Evolutionary conservation across 176 grass and related monocot genomes (phyloP).

Genomic region (Pontederia crassipes): DNA sequence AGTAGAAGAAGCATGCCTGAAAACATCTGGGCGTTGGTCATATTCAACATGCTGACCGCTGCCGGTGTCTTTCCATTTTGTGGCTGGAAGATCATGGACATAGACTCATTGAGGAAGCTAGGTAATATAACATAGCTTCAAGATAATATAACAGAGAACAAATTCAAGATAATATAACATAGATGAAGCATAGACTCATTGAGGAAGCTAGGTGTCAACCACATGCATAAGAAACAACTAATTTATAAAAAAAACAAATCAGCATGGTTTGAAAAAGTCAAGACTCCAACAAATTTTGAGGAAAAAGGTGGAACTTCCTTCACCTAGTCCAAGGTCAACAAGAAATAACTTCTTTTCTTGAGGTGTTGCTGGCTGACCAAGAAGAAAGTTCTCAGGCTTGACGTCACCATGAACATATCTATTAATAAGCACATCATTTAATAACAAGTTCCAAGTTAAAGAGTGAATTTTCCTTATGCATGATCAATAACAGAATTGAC

Average conservation of each 20-base stretch:
- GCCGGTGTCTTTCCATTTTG: constrained; percentile 52
- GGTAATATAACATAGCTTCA: not conserved
- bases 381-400: constrained; percentile 86
- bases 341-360: constrained; percentile 88
- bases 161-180: too few species aligned
- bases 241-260: not conserved
- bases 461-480: too few species aligned
- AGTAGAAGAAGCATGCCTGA: constrained; percentile 33
- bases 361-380: constrained; percentile 72
- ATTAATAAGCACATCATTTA: not conserved
- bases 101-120: constrained; percentile 2
- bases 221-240: too few species aligned
- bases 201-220: too few species aligned
- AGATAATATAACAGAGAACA: constrained; percentile 1
- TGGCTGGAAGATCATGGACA: constrained; percentile 48
- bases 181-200: too few species aligned
- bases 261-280: not conserved
- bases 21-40: constrained; percentile 81
- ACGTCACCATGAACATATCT: constrained; percentile 92
- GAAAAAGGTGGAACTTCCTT: constrained; percentile 7
- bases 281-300: not conserved
- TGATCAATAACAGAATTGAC: too few species aligned
- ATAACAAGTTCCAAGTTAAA: too few species aligned
- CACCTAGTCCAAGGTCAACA: constrained; percentile 94
- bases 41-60: constrained; percentile 72